Base-by-base conservation (phyloP, 2,329 filamentous ascomycete species). In the Fusarium vanettenii region DNA sequence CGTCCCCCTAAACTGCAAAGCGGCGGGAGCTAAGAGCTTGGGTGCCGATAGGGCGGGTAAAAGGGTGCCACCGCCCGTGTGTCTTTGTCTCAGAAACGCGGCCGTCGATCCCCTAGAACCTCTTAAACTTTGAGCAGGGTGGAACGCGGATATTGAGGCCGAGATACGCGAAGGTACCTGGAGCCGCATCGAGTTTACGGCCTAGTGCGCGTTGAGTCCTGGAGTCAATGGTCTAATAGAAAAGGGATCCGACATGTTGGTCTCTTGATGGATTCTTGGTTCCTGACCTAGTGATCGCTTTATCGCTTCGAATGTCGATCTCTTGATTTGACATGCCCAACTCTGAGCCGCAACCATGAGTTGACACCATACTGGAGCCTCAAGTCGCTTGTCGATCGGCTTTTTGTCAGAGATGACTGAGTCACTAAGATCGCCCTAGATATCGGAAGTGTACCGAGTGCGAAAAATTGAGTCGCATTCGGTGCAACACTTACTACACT, bases 111-210 rank as follows among this genome's bases (percentile, higher is more conserved):
- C 33, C 18, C 41, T 61, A 16, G 20, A 59, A 18, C 14, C 29
- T 6, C 10, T 41, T 35, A 48, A 48, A 35, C 29, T 33, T 60
- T 48, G 41, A 16, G 20, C 10, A 14, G 16, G 22, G 20, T 27
- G 43, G 31, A 37, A 62, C 43, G 60, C 60, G 60, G 60, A 62
- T 27, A 62, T 60, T 62, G 29, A n/a, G 43, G 7, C 10, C 16
- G 14, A 27, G 41, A 62, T 50, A 62, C 60, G 43, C 60, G 60
- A 62, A 55, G 60, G 60, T 62, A 62, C 60, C 60, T 52, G 60
- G 60, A 62, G 60, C 60, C 60, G 60, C 60, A 35, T 61, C 27
- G 20, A 48, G 3, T 61, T 61, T 37, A 29, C 27, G 57, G 57
- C 35, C 13, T 60, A 39, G 35, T 60, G 57, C 35, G 11, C 18